Evolutionary conservation across 2,329 filamentous ascomycete species (phyloP).

Genomic region (Nigrospora osmanthi): DNA sequence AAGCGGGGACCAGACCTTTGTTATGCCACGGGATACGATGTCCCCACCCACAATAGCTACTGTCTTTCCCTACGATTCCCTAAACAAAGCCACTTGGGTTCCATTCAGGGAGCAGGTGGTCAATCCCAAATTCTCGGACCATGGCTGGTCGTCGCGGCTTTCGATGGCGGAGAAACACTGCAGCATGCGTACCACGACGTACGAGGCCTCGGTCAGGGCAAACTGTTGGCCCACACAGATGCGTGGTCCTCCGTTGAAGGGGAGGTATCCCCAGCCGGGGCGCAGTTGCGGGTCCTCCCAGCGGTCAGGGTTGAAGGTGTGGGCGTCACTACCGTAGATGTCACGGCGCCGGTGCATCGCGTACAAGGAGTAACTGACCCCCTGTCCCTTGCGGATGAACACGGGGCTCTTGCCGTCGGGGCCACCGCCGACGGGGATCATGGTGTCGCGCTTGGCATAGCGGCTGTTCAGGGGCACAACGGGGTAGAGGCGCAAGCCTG

Average conservation of each 20-base stretch:
- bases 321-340: conserved; percentile 16
- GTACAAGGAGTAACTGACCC: conserved; percentile 29
- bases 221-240: conserved; percentile 18
- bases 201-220: conserved; percentile 8
- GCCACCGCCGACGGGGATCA: conserved; percentile 38
- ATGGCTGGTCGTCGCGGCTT: background rate
- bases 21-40: no score
- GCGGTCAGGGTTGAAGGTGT: conserved; percentile 8
- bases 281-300: conserved; percentile 6
- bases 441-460: conserved; percentile 18
- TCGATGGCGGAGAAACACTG: conserved; percentile 8
- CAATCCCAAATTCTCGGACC: no score
- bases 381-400: conserved; percentile 32
- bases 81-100: no score
- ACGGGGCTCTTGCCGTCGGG: conserved; percentile 31
- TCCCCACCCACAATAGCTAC: no score
- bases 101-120: no score
- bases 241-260: conserved; percentile 27
- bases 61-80: no score
- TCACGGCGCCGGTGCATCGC: conserved; percentile 18
- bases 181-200: conserved; percentile 8
- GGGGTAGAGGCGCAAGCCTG: background rate
- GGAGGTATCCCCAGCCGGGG: conserved; percentile 20
- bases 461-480: background rate
- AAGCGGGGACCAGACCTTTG: no score